Base-by-base conservation (phyloP, 2,329 filamentous ascomycete species). In the Aureobasidium sp. region DNA sequence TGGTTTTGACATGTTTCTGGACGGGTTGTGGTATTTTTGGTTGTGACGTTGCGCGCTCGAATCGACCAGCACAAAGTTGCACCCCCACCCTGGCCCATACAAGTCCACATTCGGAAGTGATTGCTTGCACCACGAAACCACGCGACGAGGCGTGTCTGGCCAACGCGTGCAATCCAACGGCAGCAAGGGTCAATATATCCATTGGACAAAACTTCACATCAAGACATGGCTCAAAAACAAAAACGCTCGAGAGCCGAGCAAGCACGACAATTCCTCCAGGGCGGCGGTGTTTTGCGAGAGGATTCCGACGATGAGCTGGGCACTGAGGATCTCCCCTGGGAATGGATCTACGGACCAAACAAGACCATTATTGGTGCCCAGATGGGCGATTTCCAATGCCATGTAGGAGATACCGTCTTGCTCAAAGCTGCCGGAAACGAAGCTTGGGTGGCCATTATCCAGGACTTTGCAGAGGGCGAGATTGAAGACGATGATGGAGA, bases 381-480 rank as follows among this genome's bases (percentile, higher is more conserved):
- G 27, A 91, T 91, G 81, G 92, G 91, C 25, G 78, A 73, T 13
- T 96, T 96, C 65, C 82, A 87, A 69, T 96, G 91, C 74, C 81
- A 77, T 58, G 72, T 96, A 38, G 94, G 94, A 46, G 91, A 99
- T 69, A 83, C 84, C 21, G 87, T 97, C 37, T 79, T 97, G 42
- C 79, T 99, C 60, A 95, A 95, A 73, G 90, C 92, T 1, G 90
- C 95, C 40, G 90, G 89, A 42, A 90, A 90, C 65, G 90, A 95
- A 68, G 88, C 91, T 11, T 99, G 94, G 92, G 88, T 95, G 2
- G 94, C 90, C 35, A 85, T 99, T 63, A 87, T 96, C 57, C 88
- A 87, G 68, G 86, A 89, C 45, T 96, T 99, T 66, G 71, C 86
- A 40, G 85, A 93, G 47, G 83, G 86, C 33, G 85, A 88, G 47